Evolutionary conservation across 805 yeast species (phyloP).

Genomic region (Grigorovia jiainica): DNA sequence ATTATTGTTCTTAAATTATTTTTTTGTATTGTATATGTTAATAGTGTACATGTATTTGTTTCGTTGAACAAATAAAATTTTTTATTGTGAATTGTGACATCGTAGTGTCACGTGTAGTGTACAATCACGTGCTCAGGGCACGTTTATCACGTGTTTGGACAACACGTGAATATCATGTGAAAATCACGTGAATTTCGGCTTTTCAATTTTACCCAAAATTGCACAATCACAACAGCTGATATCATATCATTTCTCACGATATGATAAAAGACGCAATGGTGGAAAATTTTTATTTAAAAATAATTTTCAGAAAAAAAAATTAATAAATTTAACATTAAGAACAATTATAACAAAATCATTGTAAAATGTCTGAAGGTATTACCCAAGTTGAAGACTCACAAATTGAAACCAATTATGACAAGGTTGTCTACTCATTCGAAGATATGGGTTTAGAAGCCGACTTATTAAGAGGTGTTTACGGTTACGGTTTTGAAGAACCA

Average conservation of each 20-base stretch:
- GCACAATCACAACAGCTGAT: neutral
- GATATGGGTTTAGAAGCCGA: slow-evolving; percentile 67
- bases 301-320: neutral
- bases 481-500: slow-evolving; percentile 92
- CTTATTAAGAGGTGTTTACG: slow-evolving; percentile 57
- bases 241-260: neutral
- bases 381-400: slow-evolving; percentile 72
- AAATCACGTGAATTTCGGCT: too few relatives aligned
- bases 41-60: too few relatives aligned
- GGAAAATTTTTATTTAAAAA: neutral
- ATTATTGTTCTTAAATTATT: neutral
- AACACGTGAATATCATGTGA: too few relatives aligned
- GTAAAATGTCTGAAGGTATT: slow-evolving; percentile 45
- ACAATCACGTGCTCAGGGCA: too few relatives aligned
- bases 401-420: slow-evolving; percentile 94
- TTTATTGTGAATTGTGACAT: too few relatives aligned
- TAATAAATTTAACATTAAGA: neutral
- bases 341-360: neutral
- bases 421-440: slow-evolving; percentile 69
- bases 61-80: too few relatives aligned
- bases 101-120: too few relatives aligned
- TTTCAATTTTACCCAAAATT: too few relatives aligned
- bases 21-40: neutral
- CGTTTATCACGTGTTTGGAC: too few relatives aligned
- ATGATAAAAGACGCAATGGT: neutral